A percentile compares a stretch with the other conserved stretches of the same genome.
Evolutionary conservation across 192 early-diverging fungal species (phyloP).

Genomic region (Diversispora epigaea): DNA sequence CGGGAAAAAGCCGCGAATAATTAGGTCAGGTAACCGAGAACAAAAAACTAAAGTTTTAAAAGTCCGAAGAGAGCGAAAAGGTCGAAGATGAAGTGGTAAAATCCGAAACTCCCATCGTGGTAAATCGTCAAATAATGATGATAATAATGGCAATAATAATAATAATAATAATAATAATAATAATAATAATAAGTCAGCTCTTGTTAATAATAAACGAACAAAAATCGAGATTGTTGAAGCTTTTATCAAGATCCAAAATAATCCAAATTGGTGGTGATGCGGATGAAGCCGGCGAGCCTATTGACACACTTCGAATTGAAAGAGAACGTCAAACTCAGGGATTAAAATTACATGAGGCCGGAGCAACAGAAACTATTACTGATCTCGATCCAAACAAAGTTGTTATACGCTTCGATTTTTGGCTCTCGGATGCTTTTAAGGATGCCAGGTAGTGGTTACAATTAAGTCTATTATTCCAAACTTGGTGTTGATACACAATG

Average conservation of each 20-base stretch:
- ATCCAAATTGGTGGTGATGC: slow-evolving; percentile 30
- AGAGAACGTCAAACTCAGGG: not conserved
- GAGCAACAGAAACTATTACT: not conserved
- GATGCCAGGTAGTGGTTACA: slow-evolving; percentile 16
- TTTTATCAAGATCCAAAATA: slow-evolving; percentile 1
- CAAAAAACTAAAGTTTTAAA: too few species aligned
- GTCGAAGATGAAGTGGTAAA: too few species aligned
- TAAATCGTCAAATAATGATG: too few species aligned
- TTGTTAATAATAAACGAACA: slow-evolving; percentile 23
- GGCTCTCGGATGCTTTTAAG: slow-evolving; percentile 15
- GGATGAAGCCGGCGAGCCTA: not conserved
- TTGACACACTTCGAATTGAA: slow-evolving; percentile 8
- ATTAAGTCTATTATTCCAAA: slow-evolving; percentile 10
- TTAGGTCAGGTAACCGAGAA: too few species aligned
- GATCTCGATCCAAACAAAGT: slow-evolving; percentile 10
- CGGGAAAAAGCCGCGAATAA: too few species aligned
- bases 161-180: too few species aligned
- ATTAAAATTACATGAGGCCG: not conserved
- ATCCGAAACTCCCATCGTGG: too few species aligned
- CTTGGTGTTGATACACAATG: slow-evolving; percentile 14
- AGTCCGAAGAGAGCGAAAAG: too few species aligned
- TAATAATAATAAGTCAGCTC: too few species aligned
- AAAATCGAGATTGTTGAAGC: slow-evolving; percentile 16
- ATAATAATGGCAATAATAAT: too few species aligned
- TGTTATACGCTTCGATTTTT: slow-evolving; percentile 14